Base-by-base conservation (phyloP, 1,284 basidiomycete species). In the Inonotus obliquus region DNA sequence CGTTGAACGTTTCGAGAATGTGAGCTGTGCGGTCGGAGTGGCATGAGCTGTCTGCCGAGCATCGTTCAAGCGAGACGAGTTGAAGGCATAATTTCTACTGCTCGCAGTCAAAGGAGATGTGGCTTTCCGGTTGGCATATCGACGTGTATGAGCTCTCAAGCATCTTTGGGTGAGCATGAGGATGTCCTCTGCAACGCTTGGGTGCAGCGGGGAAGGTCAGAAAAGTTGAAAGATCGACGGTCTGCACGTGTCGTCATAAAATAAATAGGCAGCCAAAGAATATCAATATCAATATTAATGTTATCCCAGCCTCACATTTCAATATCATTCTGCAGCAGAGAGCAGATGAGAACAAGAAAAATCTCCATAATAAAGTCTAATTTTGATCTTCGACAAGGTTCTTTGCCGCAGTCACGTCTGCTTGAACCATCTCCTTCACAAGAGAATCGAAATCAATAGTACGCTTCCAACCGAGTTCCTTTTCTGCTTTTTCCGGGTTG, bases 391-490 rank as follows among this genome's bases (percentile, higher is more conserved):
- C 90, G 39, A 92, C 77, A 65, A 91, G 81, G 69, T 81, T 86
- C 68, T 77, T 80, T 56, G 86, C 81, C 53, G 87, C 83, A 69
- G 82, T 77, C 67, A 94, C 72, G 71, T 95, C 92, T 14, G 87
- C 83, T 41, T 81, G 77, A 11, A 95, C 92, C 94, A 96, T 96
- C 80, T 96, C 92, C 69, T 83, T 81, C 47, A 96, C 90, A 63
- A 96, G 84, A 51, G 81, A 76, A 64, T 92, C 84, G 70, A 96
- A 96, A 67, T 83, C 78, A 59, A 92, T 85, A 67, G 85, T 79
- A 66, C 94, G 87, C 74, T 87, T 92, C 94, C 94, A 96, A 10
- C 91, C 91, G 47, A 96, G 85, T 54, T 86, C 58, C 54, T 80
- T 81, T 73, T 95, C 91, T 0, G 94, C 94, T 76, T 96, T 96